Base-by-base conservation (phyloP, 306 rosid genomes). In the Citrullus mucosospermus region DNA sequence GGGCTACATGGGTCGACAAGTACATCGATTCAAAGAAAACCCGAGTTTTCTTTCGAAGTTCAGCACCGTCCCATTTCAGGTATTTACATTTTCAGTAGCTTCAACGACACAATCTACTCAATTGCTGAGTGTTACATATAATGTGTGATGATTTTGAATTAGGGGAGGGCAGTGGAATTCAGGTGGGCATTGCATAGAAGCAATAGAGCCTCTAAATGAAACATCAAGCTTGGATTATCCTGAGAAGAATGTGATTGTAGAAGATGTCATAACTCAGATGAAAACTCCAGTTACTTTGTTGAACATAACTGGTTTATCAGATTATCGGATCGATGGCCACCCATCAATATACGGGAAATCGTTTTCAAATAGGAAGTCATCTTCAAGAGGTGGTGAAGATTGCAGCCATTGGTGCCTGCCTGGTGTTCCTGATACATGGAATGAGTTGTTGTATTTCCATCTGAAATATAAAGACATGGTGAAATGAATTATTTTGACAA, bases 371-470 rank as follows among this genome's bases (percentile, higher is more conserved):
- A 59, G 75, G 8, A 63, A 51, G 48, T 44, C 9, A 5, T 68
- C 88, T 11, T 82, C 85, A 9, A 74, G 66, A 11, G 54, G 84
- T 9, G 54, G 84, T 85, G 93, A 92, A 87, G 99, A 95, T 80
- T 95, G 98, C 80, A 95, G 98, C 81, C 98, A 91, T 85, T 95
- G 98, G 98, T 95, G 98, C 76, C 93, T 92, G 84, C 98, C 98
- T 30, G 97, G 98, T 38, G 93, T 95, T 78, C 97, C 97, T 18
- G 99, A 92, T 84, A 60, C 86, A 56, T 90, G 99, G 99, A 95
- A 95, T 77, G 92, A 90, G 58, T 61, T 95, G 41, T 72, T 91
- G 86, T 91, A 85, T 79, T 84, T 85, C 85, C 87, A 87, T 80
- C 77, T 95, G 89, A 89, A 75, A 56, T 83, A 79, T 75, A 84